Evolutionary conservation across 164 flowering plant genomes (phyloP).

Genomic region (Annona squamosa): DNA sequence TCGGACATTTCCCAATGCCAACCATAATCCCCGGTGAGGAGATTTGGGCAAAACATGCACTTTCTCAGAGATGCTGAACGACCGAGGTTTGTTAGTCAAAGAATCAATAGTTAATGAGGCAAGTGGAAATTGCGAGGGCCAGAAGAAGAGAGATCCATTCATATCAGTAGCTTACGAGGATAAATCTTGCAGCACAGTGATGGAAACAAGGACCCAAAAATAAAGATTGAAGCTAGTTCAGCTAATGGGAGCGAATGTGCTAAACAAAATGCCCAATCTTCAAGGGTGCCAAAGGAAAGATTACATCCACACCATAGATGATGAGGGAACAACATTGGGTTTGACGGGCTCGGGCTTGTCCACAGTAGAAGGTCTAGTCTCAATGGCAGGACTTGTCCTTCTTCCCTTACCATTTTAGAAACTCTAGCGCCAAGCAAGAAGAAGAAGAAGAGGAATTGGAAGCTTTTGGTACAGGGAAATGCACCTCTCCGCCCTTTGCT

Average conservation of each 20-base stretch:
- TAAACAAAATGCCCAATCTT: conserved; percentile 37
- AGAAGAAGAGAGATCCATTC: conserved; percentile 29
- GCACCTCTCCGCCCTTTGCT: conserved; percentile 70
- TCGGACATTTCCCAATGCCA: conserved; percentile 43
- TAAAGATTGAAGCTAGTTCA: conserved; percentile 55
- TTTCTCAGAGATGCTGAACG: conserved; percentile 22
- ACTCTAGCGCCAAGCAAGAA: too few relatives aligned
- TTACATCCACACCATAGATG: conserved; percentile 85
- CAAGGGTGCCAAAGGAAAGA: conserved; percentile 75
- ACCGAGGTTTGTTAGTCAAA: conserved; percentile 41
- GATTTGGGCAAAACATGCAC: conserved; percentile 21
- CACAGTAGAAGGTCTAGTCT: too few relatives aligned
- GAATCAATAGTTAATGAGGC: conserved; percentile 62
- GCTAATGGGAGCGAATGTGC: conserved; percentile 32
- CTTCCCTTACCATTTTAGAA: too few relatives aligned
- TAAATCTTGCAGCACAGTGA: conserved; percentile 35
- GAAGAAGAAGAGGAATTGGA: conserved; percentile 18
- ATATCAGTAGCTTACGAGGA: conserved; percentile 30
- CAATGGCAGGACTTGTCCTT: too few relatives aligned
- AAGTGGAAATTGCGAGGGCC: conserved; percentile 35
- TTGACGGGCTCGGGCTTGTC: too few relatives aligned
- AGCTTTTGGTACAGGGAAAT: conserved; percentile 31
- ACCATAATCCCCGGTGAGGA: conserved; percentile 26
- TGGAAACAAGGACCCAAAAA: conserved; percentile 44
- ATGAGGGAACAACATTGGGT: too few relatives aligned